Base-by-base conservation (phyloP, 345 rosid genomes). In the Hypericum perforatum region DNA sequence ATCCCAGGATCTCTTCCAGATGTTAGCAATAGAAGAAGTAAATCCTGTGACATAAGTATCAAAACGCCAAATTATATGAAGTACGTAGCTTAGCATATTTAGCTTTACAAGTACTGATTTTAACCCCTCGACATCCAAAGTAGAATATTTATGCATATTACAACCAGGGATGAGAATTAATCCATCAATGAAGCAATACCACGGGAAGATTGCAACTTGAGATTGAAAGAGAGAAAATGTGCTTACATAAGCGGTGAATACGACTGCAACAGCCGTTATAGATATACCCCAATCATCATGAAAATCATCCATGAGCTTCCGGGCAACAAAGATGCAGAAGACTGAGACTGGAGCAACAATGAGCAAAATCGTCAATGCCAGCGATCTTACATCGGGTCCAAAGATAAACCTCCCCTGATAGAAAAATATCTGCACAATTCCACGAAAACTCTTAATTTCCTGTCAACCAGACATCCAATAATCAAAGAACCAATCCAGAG, bases 1-100 rank as follows among this genome's bases (percentile, higher is more conserved):
- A 68, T 68, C 41, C 67, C 72, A 53, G 72, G 72, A 47, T 68
- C 72, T 59, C 72, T 61, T 53, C 72, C 72, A 53, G 72, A 68
- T 22, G 72, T 62, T 57, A 68, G 49, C 59, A 68, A 56, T 52
- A 68, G 72, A 52, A 68, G 67, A 53, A 39, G 43, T 53, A 68
- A 68, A 57, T 45, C 72, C 72, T 68, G 63, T 36, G 49, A 49
- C 42, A 53, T 39, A 13, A 61, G 39, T 52, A 43, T 54, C 38
- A 40, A 52, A 8, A 47, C n/a, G 50, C 12, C 11, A n/a, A 14
- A 45, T 12, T 12, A 5, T 11, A 8, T n/a, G 8, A 45, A 7
- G n/a, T n/a, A 12, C 16, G 16, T 45, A n/a, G 8, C 14, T 7
- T 45, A 12, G 16, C n/a, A 14, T 0, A 9, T 45, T 22, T 22